Evolutionary conservation across 2,329 filamentous ascomycete genomes (phyloP).

Genomic region (Ramichloridium luteum): DNA sequence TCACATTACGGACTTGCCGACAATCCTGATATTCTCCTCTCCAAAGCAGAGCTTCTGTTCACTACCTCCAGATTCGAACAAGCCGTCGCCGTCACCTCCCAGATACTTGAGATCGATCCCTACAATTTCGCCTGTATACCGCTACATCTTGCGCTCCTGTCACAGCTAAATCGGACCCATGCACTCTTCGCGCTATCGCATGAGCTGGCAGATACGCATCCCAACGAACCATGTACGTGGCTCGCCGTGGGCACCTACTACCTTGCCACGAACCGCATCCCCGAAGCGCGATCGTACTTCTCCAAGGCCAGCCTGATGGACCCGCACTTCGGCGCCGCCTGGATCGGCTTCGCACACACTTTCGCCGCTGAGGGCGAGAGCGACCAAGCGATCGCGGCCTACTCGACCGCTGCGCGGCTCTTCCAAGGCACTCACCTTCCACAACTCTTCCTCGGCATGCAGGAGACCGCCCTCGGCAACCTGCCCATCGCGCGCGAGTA

Average conservation of each 20-base stretch:
- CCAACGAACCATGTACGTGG: conserved; percentile 84
- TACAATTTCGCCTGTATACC: conserved; percentile 86
- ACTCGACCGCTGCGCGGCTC: conserved; percentile 83
- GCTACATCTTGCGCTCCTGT: conserved; percentile 79
- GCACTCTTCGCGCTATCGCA: conserved; percentile 84
- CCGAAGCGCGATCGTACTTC: conserved; percentile 89
- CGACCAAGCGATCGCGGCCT: conserved; percentile 94
- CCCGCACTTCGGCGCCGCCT: conserved; percentile 89
- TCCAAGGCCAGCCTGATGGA: conserved; percentile 97
- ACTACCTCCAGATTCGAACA: conserved; percentile 90
- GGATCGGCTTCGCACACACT: conserved; percentile 98
- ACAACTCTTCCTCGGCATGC: conserved; percentile 94
- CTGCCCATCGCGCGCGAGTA: conserved; percentile 91
- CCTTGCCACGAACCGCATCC: conserved; percentile 74
- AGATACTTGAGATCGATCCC: conserved; percentile 69
- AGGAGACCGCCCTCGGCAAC: conserved; percentile 92
- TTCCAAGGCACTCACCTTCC: conserved; percentile 97
- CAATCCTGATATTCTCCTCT: conserved; percentile 83
- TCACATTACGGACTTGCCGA: conserved; percentile 80
- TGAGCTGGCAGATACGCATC: conserved; percentile 81
- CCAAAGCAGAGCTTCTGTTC: conserved; percentile 81
- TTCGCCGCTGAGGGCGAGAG: conserved; percentile 97
- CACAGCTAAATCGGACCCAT: conserved; percentile 77
- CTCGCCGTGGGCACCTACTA: conserved; percentile 94
- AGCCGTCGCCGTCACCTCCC: conserved; percentile 69